phyloP scores from a whole-genome alignment of 192 early-diverging fungal species.

The Coemansia sp. region DNA sequence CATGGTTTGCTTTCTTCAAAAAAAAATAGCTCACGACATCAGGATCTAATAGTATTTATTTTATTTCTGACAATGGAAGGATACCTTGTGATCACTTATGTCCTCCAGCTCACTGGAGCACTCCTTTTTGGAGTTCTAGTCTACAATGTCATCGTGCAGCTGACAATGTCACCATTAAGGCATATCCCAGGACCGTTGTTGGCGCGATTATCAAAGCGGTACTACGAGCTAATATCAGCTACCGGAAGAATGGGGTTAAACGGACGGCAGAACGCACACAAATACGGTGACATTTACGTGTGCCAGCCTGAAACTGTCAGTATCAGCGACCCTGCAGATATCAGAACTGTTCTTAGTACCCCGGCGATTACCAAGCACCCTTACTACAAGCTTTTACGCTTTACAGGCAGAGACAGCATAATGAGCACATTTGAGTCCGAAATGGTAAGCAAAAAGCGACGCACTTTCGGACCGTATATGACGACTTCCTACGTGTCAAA shows the following conservation, averaged over 20 bases:
- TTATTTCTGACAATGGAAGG: background rate
- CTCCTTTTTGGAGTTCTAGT: background rate
- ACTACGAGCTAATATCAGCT: constrained; percentile 5
- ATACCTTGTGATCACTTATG: background rate
- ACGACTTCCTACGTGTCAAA: constrained; percentile 12
- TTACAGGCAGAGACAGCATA: constrained; percentile 15
- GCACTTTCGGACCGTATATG: constrained; percentile 28
- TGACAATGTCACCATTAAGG: constrained; percentile 9
- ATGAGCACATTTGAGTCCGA: constrained; percentile 11
- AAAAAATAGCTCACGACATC: no score
- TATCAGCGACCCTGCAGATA: constrained; percentile 27
- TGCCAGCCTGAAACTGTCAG: constrained; percentile 22
- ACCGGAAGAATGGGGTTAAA: constrained; percentile 10
- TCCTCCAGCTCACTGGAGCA: background rate
- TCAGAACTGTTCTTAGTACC: constrained; percentile 21
- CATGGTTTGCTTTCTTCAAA: background rate
- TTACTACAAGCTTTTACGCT: constrained; percentile 26
- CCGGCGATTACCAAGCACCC: constrained; percentile 13
- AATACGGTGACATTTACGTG: constrained; percentile 23
- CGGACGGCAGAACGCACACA: background rate
- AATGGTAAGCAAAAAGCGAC: constrained; percentile 12
- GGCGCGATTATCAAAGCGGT: background rate
- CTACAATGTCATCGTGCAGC: background rate
- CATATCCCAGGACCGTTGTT: constrained; percentile 20
- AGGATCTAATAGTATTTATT: no score